Evolutionary conservation across 1,284 basidiomycete genomes (phyloP), one percentile per base, ranked within the genome.

Genomic region (Cystobasidiaceae sp.): DNA sequence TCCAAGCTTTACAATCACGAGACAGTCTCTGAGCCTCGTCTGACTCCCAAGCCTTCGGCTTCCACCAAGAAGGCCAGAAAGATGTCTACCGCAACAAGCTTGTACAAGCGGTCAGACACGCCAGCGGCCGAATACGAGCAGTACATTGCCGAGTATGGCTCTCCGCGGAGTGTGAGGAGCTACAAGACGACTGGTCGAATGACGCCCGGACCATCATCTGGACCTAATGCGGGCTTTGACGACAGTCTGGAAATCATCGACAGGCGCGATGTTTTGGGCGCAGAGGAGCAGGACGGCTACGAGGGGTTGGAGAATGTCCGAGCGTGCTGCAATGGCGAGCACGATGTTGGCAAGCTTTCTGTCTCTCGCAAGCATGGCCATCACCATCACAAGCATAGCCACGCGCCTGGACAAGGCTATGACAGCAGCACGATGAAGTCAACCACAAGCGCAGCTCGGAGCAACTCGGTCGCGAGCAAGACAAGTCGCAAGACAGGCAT

Each of bases 231-330:
- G 32, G 54, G 23, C 5, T 30, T 44, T 4, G 85, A 86, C 5
- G 89, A 90, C 44, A 82, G 90, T n/a, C 86, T 90, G 46, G 73
- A 80, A 60, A 65, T 79, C 28, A 75, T 79, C 11, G 70, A 74
- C 44, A 70, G 75, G n/a, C 74, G 68, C 3, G 85, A 88, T 74
- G 80, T 88, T 21, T 85, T 89, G 68, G 86, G 85, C 41, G 82
- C 83, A 23, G 80, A 86, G 72, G 86, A 85, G 8, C 89, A 91
- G 69, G 86, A 86, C 54, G 89, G 84, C 1, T 98, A 86, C 75
- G 93, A 97, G 73, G 94, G 93, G 0, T 75, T 98, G 49, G 93
- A 97, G 78, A 94, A 96, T 73, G 91, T 94, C 27, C 83, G 91
- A 33, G 75, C 63, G 1, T 71, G 69, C 56, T 71, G 69, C 39